A percentile compares a stretch with the other conserved stretches of the same genome.
phyloP scores from a whole-genome alignment of 2,329 filamentous ascomycete genomes.

The Pseudogymnoascus sp. region DNA sequence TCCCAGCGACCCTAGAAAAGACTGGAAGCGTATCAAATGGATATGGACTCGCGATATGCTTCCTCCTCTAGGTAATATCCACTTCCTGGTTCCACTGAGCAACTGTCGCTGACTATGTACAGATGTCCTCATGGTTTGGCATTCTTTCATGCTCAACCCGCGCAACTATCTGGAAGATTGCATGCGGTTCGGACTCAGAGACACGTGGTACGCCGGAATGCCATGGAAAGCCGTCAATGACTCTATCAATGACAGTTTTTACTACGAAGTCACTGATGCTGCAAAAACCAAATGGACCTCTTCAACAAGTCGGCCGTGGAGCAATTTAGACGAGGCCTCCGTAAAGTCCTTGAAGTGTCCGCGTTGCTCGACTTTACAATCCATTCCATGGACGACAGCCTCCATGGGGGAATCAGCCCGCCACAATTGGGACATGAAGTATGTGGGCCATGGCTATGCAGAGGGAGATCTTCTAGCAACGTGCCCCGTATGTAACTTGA shows the following conservation, averaged over 20 bases:
- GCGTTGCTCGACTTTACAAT: slow-evolving; percentile 37
- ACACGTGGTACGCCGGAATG: slow-evolving; percentile 56
- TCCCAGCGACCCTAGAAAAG: not conserved
- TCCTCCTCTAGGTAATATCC: slow-evolving; percentile 51
- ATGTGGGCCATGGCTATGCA: slow-evolving; percentile 51
- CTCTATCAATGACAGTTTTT: slow-evolving; percentile 53
- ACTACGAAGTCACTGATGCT: slow-evolving; percentile 43
- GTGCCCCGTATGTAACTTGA: slow-evolving; percentile 46
- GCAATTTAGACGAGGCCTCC: slow-evolving; percentile 47
- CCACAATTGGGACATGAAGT: slow-evolving; percentile 30
- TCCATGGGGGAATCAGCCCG: slow-evolving; percentile 28
- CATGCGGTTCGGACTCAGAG: slow-evolving; percentile 48
- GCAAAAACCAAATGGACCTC: slow-evolving; percentile 42
- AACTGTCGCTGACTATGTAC: slow-evolving; percentile 16
- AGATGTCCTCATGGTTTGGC: slow-evolving; percentile 76
- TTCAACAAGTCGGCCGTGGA: slow-evolving; percentile 49
- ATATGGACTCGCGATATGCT: slow-evolving; percentile 39
- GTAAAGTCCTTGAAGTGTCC: slow-evolving; percentile 50
- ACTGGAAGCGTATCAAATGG: slow-evolving; percentile 3
- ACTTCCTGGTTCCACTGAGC: not conserved
- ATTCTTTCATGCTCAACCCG: slow-evolving; percentile 73
- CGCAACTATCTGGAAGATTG: slow-evolving; percentile 68
- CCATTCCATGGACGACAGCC: slow-evolving; percentile 56
- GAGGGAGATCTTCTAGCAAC: slow-evolving; percentile 46
- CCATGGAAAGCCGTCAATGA: slow-evolving; percentile 57